These are phyloP conservation scores for Platismatia glauca DNA, from an alignment of 495 filamentous ascomycete species.

Conservation along the genomic window DNA sequence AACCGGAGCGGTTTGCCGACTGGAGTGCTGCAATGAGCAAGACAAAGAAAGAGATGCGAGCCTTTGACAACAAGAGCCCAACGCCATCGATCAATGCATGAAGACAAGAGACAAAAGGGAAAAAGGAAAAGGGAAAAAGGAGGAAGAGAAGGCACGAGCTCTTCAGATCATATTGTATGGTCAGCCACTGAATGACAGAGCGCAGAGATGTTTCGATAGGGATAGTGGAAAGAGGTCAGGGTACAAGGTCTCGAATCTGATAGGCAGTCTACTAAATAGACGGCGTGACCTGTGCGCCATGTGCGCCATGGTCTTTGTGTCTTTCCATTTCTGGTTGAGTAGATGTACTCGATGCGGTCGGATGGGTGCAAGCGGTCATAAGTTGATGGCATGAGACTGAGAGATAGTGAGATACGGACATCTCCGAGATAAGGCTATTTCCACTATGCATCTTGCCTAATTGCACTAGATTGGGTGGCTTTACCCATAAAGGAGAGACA, in stretches of 20 bases:
- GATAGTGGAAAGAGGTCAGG: not conserved
- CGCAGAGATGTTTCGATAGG: not conserved
- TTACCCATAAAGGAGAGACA: too few species aligned
- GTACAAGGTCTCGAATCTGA: not conserved
- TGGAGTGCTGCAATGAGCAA: not conserved
- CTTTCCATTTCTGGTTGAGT: not conserved
- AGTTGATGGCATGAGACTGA: too few species aligned
- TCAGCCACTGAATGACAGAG: too few species aligned
- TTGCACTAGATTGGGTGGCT: not conserved
- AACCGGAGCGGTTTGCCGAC: not conserved
- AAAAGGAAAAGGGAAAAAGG: not conserved
- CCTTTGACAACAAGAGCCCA: not conserved
- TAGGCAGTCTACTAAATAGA: not conserved
- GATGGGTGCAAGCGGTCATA: too few species aligned
- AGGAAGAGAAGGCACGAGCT: not conserved
- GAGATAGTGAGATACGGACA: not conserved
- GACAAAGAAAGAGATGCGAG: not conserved
- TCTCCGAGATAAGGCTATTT: conserved; percentile 1
- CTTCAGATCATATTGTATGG: not conserved
- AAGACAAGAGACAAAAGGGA: not conserved
- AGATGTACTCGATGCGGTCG: too few species aligned
- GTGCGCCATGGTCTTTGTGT: not conserved
- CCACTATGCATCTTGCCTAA: not conserved
- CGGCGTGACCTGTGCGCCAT: not conserved
- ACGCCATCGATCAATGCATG: not conserved